Base-by-base conservation (phyloP, 192 early-diverging fungal species). In the Entomortierella parvispora region DNA sequence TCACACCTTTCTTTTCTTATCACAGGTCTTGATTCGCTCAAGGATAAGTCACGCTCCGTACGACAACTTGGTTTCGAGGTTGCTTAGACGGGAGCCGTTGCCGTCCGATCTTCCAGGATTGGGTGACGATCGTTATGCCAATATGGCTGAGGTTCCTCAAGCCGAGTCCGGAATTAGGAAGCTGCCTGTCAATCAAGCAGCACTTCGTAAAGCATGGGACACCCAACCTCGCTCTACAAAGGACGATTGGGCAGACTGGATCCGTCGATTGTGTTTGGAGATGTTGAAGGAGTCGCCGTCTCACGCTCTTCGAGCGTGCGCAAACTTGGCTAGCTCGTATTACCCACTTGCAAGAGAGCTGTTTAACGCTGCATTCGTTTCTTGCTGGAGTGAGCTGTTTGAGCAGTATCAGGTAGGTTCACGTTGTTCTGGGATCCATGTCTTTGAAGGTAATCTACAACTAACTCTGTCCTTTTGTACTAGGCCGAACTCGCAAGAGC, bases 161-260 rank as follows among this genome's bases (percentile, higher is more conserved):
- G 89, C 89, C 29, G 89, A 90, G 29, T 49, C 81, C 1, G 82
- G 82, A 33, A 62, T 89, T 0, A 88, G 93, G 59, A 94, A 94
- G 69, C 83, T 95, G 22, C 88, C 91, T 7, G 91, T 99, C 14
- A 95, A 96, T 64, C 95, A 94, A 48, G 86, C 88, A 43, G 90
- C 91, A 62, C 81, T 96, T 40, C 94, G 92, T 57, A 92, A 91
- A 51, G 89, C 93, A 4, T 95, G 94, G 93, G 94, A 96, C 44
- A 89, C 92, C 15, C 92, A 90, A 0, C 95, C 93, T 52, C 86
- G 96, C 72, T 92, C 91, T 0, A 94, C 92, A 10, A 93, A 90
- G 58, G 95, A 96, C 61, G 96, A 97, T 71, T 99, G 97, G 97
- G 79, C 89, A 33, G 94, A 95, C 67, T 99, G 97, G 97, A 95